Evolutionary conservation across 1,139 yeast genomes (phyloP).

Genomic region (Groenewaldozyma auringiensis): DNA sequence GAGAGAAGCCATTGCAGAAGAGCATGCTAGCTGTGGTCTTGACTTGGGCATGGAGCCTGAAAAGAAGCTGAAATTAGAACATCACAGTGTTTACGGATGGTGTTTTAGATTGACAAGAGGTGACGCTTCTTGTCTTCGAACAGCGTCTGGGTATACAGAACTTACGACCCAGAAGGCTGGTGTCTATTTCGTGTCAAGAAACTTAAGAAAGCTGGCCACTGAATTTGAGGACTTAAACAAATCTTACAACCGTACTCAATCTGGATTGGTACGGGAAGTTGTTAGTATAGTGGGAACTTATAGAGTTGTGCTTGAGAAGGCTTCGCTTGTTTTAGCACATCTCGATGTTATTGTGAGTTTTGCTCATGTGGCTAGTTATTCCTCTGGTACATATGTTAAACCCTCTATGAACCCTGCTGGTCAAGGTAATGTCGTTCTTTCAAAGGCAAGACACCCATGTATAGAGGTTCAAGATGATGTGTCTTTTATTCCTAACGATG

Average conservation of each 20-base stretch:
- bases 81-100: constrained; percentile 86
- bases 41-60: constrained; percentile 76
- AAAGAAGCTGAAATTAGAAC: constrained; percentile 80
- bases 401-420: constrained; percentile 56
- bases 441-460: constrained; percentile 86
- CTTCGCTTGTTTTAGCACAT: constrained; percentile 59
- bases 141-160: constrained; percentile 51
- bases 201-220: constrained; percentile 51
- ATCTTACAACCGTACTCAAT: constrained; percentile 68
- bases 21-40: constrained; percentile 60
- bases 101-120: constrained; percentile 86
- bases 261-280: constrained; percentile 72
- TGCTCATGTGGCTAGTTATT: constrained; percentile 78
- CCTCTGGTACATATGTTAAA: constrained; percentile 72
- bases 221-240: constrained; percentile 52
- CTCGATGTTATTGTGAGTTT: constrained; percentile 79
- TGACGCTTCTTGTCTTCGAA: constrained; percentile 74
- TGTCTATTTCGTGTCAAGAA: constrained; percentile 72
- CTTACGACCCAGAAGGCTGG: constrained; percentile 92
- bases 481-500: constrained; percentile 82
- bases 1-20: constrained; percentile 47
- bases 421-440: constrained; percentile 48
- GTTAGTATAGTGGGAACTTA: constrained; percentile 74
- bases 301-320: constrained; percentile 61
- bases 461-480: constrained; percentile 87